Conservation (phyloP, 805 yeast species). For the Tetrapisispora nanseiensis region DNA sequence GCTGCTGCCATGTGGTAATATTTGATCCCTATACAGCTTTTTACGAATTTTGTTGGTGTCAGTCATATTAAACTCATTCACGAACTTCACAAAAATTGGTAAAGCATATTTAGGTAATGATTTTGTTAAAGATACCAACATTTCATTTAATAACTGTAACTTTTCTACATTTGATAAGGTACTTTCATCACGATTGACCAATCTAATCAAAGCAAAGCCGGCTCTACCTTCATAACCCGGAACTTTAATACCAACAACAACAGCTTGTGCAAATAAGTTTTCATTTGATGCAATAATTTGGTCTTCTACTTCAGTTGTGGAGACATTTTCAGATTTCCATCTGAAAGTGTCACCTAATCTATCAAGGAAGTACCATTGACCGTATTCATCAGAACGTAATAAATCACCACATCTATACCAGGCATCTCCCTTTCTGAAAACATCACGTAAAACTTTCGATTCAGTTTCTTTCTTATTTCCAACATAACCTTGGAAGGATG, state of each 20-base stretch:
- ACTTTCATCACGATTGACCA: conserved; percentile 18
- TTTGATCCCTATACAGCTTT: conserved; percentile 55
- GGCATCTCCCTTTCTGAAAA: conserved; percentile 79
- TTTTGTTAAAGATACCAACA: conserved; percentile 30
- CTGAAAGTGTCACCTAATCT: conserved; percentile 91
- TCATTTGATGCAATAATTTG: conserved; percentile 37
- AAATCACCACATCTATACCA: conserved; percentile 87
- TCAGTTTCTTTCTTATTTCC: conserved; percentile 73
- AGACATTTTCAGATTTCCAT: conserved; percentile 94
- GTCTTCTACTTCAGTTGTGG: conserved; percentile 88
- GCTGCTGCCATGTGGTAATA: conserved; percentile 54
- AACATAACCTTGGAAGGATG: conserved; percentile 80
- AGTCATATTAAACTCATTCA: conserved; percentile 48
- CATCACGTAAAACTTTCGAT: conserved; percentile 63
- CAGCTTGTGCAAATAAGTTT: conserved; percentile 45
- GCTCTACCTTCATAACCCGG: conserved; percentile 92
- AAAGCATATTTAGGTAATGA: conserved; percentile 75
- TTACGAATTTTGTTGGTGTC: conserved; percentile 80
- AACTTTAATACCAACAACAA: conserved; percentile 79
- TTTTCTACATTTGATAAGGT: conserved; percentile 15
- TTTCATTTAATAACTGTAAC: conserved; percentile 29
- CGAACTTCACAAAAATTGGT: conserved; percentile 73
- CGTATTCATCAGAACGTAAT: conserved; percentile 55
- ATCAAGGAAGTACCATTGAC: conserved; percentile 75
- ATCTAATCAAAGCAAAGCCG: conserved; percentile 74